Evolutionary conservation across 495 filamentous ascomycete genomes (phyloP), one percentile per base, ranked within the genome.

Genomic region (Penicillium macrosclerotiorum): DNA sequence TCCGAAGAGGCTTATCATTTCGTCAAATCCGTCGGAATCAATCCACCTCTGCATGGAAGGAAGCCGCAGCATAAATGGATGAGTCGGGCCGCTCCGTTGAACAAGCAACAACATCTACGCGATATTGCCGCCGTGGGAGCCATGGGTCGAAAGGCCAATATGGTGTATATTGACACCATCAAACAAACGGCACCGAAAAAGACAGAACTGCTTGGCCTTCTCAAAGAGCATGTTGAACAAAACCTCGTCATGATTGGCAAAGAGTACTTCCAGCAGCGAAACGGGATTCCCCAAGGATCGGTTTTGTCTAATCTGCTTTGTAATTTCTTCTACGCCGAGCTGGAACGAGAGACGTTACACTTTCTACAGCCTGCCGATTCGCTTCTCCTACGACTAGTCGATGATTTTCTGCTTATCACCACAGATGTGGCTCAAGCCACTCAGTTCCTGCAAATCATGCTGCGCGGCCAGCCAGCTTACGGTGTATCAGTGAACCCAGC

Each of bases 391-490:
- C 74, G 93, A 29, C 76, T 96, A 2, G 86, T 94, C 30, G 93
- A 98, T 40, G 93, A 98, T 54, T 97, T 97, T 52, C 66, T 96
- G 13, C 79, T 97, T 33, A 83, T 98, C 54, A 96, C 89, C 2
- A 79, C 82, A 0, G 71, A 88, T 39, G 65, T 56, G 29, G 49
- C 60, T 0, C 77, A 88, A 55, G 91, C 89, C 0, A 70, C 67
- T 39, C 66, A 69, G 11, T 96, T 98, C 55, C 64, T 95, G 18
- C 65, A 80, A 34, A 73, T 81, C 26, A 95, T 97, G 90, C 80
- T 93, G 51, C 54, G 68, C 1, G 93, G 92, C 3, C 62, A 90
- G 20, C 82, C 83, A 1, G 74, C 79, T 26, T 96, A 92, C 55
- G 93, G 93, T 16, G 82, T 96, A 20, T 63, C 66, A 2, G 85